Conservation (phyloP, 345 rosid species). For the Luvunga scandens region DNA sequence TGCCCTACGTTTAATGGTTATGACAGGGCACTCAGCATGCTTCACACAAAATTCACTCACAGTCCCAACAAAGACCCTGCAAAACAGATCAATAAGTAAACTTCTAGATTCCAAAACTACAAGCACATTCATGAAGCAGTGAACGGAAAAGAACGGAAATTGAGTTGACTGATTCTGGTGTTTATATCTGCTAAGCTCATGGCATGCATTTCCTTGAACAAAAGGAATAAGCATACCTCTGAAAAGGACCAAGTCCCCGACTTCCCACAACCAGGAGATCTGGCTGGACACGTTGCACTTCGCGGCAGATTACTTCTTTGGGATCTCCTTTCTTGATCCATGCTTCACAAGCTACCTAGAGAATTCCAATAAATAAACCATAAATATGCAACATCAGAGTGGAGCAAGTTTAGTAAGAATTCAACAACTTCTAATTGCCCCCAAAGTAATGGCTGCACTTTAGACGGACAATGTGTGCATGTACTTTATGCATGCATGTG, state of each 20-base stretch:
- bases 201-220: not conserved
- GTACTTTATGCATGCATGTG: not conserved
- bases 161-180: not conserved
- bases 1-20: constrained; percentile 78
- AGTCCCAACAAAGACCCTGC: constrained; percentile 94
- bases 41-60: constrained; percentile 94
- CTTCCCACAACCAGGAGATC: constrained; percentile 90
- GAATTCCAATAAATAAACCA: constrained; percentile 9
- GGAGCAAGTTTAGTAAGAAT: not conserved
- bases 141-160: not conserved
- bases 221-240: constrained; percentile 47
- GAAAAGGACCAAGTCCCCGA: constrained; percentile 93
- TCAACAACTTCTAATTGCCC: not conserved
- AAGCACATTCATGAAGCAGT: no score
- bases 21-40: constrained; percentile 94
- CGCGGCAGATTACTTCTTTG: constrained; percentile 79
- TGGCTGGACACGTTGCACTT: constrained; percentile 74
- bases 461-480: not conserved
- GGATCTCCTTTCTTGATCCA: constrained; percentile 95
- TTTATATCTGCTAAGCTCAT: not conserved
- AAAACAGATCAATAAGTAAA: not conserved
- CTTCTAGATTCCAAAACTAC: not conserved
- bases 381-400: not conserved
- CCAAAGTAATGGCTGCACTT: not conserved
- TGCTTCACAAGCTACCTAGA: constrained; percentile 78